phyloP scores from a whole-genome alignment of 176 grass and related monocot genomes.

The Triticum urartu region DNA sequence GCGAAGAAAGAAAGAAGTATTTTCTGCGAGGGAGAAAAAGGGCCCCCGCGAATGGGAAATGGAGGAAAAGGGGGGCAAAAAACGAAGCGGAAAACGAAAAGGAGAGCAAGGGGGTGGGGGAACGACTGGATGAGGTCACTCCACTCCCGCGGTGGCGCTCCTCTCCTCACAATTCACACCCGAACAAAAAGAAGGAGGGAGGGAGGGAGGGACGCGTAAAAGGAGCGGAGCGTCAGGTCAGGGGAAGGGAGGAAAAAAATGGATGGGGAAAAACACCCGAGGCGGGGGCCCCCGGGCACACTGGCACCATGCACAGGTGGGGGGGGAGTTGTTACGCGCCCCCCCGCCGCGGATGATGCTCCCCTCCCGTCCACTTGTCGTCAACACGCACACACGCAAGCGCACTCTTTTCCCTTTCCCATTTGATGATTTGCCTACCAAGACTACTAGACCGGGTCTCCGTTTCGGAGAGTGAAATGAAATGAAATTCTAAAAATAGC shows the following conservation, averaged over 20 bases:
- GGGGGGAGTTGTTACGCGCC: neutral
- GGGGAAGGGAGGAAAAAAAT: too few relatives aligned
- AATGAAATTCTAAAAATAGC: too few relatives aligned
- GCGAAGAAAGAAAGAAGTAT: neutral
- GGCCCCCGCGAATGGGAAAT: neutral
- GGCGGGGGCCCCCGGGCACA: neutral
- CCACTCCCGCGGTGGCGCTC: slow-evolving; percentile 8
- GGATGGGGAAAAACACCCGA: neutral
- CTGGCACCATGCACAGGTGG: neutral
- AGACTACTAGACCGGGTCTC: too few relatives aligned
- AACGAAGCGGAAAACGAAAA: neutral
- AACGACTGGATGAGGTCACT: slow-evolving; percentile 49
- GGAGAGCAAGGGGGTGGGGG: neutral
- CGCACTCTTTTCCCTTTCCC: too few relatives aligned
- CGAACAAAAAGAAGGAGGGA: slow-evolving; percentile 34
- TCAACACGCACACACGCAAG: too few relatives aligned
- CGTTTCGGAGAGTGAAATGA: too few relatives aligned
- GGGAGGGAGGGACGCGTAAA: neutral
- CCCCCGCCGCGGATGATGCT: neutral
- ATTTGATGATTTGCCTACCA: too few relatives aligned
- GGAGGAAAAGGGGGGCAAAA: neutral
- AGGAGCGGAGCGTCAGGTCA: neutral
- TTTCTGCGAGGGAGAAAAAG: neutral
- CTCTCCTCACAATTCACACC: slow-evolving; percentile 53
- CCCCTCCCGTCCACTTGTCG: neutral